Evolutionary conservation across 2,329 filamentous ascomycete species (phyloP), one percentile per base, ranked within the genome.

Genomic region (Waltergamsia citrina): DNA sequence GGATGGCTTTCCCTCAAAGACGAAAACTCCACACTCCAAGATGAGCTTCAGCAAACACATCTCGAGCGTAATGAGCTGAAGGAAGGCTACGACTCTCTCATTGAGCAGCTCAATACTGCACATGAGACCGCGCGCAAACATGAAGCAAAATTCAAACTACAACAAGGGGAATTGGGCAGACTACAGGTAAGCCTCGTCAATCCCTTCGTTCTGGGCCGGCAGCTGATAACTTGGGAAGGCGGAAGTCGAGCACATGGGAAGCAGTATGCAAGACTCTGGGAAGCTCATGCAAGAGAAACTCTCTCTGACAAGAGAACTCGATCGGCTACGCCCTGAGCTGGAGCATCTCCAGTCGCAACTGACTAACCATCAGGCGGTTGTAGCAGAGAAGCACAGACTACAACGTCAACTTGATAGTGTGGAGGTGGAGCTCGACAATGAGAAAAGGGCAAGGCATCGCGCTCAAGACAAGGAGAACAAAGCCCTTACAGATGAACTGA

Each of bases 341-440:
- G 69, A 76, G 26, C 69, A 75, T 36, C 57, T 78, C 18, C 60
- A 63, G 41, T 65, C 69, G 3, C 71, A 76, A 45, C 52, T 76
- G 9, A 50, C 60, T 19, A 64, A 68, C 11, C 76, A 88, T 35
- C 78, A 87, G 48, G 69, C 72, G 3, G 62, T 85, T 9, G 64
- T 93, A 12, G 67, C 81, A 2, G 86, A 94, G 51, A 94, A 93
- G 54, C 66, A 90, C 29, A 71, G 81, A 3, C 60, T 95, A 11
- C 80, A 92, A 50, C 78, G 83, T 30, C 84, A 92, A 56, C 56
- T 94, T 19, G 80, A 71, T 48, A 77, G 80, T 2, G 57, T 88
- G 3, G 83, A 94, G 53, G 78, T 85, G 28, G 83, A 94, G 46
- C 67, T 94, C 3, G 85, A 88, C 43, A 85, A 83, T 43, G 85